Base-by-base conservation (phyloP, 2,329 filamentous ascomycete species). In the Nothopassalora personata region DNA sequence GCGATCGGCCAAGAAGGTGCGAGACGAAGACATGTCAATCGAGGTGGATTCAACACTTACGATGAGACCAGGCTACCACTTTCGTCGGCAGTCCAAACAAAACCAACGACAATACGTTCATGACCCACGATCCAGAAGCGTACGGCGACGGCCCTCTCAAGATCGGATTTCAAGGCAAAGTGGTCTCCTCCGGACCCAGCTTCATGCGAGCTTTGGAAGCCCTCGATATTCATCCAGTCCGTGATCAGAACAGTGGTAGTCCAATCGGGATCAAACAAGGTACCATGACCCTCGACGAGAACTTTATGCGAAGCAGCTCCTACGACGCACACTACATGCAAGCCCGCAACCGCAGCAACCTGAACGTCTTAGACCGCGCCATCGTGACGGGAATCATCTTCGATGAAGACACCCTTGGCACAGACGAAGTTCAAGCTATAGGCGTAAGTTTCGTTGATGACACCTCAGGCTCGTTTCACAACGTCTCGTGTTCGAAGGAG, bases 401-500 rank as follows among this genome's bases (percentile, higher is more conserved):
- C 36, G 60, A 59, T 46, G 57, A 62, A 45, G 60, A 52, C 5
- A 52, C 57, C 4, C 48, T 51, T 23, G 54, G 53, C 7, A 54
- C 34, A n/a, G 50, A 54, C n/a, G 47, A 58, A 6, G 56, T 49
- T 11, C 46, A 56, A 23, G 59, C 56, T 5, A 52, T 58, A 10
- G 61, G 61, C 13, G 61, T 63, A 11, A 61, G 56, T 1, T 63
- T 63, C 27, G 55, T 63, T 27, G 61, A 63, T 49, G 39, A 54
- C 31, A 54, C 46, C 18, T 62, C 60, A n/a, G 61, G 59, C 30
- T 28, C 59, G 43, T 63, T 61, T 39, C 61, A 63, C 54, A 63
- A 63, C 47, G 54, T 63, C 36, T 61, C 59, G n/a, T 63, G 61
- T 46, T 66, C 66, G 1, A 73, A 75, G 43, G 79, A 80, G 62